Evolutionary conservation across 257 asterid genomes (phyloP).

Genomic region (Solanum rostratum): DNA sequence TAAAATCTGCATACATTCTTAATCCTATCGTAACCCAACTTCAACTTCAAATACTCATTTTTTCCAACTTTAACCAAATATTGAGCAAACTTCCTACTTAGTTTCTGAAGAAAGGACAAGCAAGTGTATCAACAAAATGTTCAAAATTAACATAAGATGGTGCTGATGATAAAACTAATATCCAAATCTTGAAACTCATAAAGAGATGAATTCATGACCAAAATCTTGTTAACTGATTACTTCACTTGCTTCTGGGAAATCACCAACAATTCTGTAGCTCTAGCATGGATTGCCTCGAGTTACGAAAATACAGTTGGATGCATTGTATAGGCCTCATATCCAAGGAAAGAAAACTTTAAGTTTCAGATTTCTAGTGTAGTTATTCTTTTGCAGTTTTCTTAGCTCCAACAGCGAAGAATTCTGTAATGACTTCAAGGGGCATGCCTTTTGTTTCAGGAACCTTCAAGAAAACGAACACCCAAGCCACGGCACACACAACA

Average conservation of each 20-base stretch:
- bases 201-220: background rate
- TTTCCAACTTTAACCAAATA: background rate
- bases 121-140: background rate
- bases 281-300: background rate
- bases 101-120: background rate
- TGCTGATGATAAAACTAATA: background rate
- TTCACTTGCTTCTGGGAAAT: background rate
- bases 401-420: constrained; percentile 81
- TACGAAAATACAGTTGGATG: background rate
- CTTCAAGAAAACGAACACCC: constrained; percentile 66
- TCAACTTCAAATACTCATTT: background rate
- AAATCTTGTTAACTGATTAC: background rate
- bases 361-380: background rate
- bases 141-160: background rate
- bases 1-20: too few species aligned
- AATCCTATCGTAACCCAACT: background rate
- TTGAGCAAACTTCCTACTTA: background rate
- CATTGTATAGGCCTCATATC: background rate
- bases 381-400: constrained; percentile 23
- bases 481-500: constrained; percentile 44
- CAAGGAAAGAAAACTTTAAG: background rate
- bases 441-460: constrained; percentile 93
- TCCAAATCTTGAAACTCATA: background rate
- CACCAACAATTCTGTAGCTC: background rate
- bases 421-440: constrained; percentile 94